Evolutionary conservation across 768 basidiomycete genomes (phyloP), one percentile per base, ranked within the genome.

Genomic region (Termitomyces sp.): DNA sequence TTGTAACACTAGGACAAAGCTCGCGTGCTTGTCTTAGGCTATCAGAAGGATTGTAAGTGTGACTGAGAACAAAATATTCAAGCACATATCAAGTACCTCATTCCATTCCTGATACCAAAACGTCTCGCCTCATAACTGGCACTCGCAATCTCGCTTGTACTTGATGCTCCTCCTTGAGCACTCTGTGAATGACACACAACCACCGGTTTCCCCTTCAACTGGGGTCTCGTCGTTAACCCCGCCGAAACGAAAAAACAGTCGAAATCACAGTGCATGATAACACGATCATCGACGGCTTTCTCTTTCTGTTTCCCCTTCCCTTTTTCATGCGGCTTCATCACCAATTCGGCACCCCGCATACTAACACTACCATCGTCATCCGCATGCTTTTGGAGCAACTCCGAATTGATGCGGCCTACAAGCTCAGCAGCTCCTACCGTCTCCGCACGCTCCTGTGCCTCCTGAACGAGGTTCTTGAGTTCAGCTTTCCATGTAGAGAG

Each of bases 191-290:
- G 97, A 65, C 97, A 99, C 0, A 99, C 97, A 0, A 96, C 94
- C 9, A 89, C 86, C 0, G 97, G 92, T 67, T 89, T 92, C 1
- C 94, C 94, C 53, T 82, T 83, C 45, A 97, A 71, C 57, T 96
- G 81, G 0, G 93, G 91, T 1, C 94, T 77, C 56, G 78, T 83
- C 2, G 91, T 76, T 50, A 95, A 71, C 0, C 94, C 92, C n/a
- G 87, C 96, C 1, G 91, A 86, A 11, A 98, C 95, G 66, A 99
- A 99, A 77, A 98, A 98, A 60, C 87, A 93, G 65, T 99, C 97
- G 61, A 98, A 98, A 68, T 94, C 92, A 62, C 89, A 91, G 64
- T 94, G 92, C 89, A 94, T 91, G 64, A 93, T 88, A 10, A 90
- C 82, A 15, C 79, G 78, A 43, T 84, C 80, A 35, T 76, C 78